phyloP scores from a whole-genome alignment of 164 flowering plant species.

The Liriodendron chinense region DNA sequence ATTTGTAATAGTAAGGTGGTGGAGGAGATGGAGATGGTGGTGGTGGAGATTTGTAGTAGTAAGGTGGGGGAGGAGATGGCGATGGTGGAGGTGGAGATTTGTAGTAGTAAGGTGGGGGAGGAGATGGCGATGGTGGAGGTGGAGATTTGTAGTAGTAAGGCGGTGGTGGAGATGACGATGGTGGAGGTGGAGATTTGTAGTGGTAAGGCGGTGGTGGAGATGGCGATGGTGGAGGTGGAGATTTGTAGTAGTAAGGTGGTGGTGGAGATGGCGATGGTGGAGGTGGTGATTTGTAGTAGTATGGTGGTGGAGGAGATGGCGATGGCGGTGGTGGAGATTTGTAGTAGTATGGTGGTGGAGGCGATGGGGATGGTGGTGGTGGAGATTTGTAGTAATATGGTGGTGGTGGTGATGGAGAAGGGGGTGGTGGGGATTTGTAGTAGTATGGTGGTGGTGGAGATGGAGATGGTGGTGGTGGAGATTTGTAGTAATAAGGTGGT shows the following conservation, averaged over 20 bases:
- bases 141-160: too few relatives aligned
- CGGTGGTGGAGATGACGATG: too few relatives aligned
- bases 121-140: too few relatives aligned
- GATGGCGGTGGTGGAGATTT: constrained; percentile 28
- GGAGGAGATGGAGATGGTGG: constrained; percentile 38
- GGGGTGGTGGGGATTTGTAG: constrained; percentile 24
- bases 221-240: constrained; percentile 28
- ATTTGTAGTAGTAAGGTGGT: constrained; percentile 23
- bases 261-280: constrained; percentile 21
- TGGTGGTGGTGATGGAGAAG: constrained; percentile 20
- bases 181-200: constrained; percentile 43
- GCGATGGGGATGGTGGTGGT: constrained; percentile 26
- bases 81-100: too few relatives aligned
- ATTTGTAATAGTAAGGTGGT: constrained; percentile 35
- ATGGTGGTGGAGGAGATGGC: constrained; percentile 28
- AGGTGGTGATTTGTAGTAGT: constrained; percentile 21
- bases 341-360: constrained; percentile 37
- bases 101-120: too few relatives aligned
- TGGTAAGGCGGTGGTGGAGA: constrained; percentile 37
- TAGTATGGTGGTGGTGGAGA: constrained; percentile 16
- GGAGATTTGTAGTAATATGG: constrained; percentile 24
- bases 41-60: constrained; percentile 38
- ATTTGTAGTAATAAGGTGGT: constrained; percentile 19
- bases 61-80: constrained; percentile 34
- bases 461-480: constrained; percentile 35